phyloP scores from a whole-genome alignment of 805 yeast species.

The Saturnispora hagleri region DNA sequence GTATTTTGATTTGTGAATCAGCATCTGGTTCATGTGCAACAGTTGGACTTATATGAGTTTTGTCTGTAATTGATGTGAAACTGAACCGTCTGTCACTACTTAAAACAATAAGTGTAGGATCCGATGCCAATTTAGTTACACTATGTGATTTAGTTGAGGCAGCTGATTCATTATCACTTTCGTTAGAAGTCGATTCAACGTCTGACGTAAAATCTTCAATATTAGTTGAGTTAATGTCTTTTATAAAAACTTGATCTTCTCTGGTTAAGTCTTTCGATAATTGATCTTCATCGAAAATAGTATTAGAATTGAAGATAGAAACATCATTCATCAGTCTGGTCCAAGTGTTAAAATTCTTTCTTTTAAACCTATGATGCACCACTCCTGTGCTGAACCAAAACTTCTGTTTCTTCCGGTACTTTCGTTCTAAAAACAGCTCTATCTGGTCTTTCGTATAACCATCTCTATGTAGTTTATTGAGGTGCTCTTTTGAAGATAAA shows the following conservation, averaged over 20 bases:
- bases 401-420: constrained; percentile 23
- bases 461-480: constrained; percentile 17
- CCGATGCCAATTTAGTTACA: neutral
- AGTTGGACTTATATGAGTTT: neutral
- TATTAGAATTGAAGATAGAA: neutral
- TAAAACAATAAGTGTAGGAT: neutral
- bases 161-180: neutral
- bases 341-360: constrained; percentile 20
- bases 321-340: constrained; percentile 5
- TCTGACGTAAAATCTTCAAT: neutral
- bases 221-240: neutral
- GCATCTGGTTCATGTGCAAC: neutral
- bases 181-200: neutral
- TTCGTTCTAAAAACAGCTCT: constrained; percentile 21
- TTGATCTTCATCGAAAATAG: constrained; percentile 4
- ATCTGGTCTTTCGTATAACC: constrained; percentile 23
- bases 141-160: neutral
- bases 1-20: neutral
- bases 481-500: constrained; percentile 19
- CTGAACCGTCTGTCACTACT: neutral
- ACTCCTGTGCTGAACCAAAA: constrained; percentile 16
- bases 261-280: neutral
- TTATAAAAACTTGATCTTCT: neutral
- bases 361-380: constrained; percentile 24
- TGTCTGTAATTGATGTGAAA: neutral